Percentiles rank a stretch among this genome's conserved stretches.
phyloP scores from a whole-genome alignment of 2,329 filamentous ascomycete species.

The Paramyrothecium roridum region DNA sequence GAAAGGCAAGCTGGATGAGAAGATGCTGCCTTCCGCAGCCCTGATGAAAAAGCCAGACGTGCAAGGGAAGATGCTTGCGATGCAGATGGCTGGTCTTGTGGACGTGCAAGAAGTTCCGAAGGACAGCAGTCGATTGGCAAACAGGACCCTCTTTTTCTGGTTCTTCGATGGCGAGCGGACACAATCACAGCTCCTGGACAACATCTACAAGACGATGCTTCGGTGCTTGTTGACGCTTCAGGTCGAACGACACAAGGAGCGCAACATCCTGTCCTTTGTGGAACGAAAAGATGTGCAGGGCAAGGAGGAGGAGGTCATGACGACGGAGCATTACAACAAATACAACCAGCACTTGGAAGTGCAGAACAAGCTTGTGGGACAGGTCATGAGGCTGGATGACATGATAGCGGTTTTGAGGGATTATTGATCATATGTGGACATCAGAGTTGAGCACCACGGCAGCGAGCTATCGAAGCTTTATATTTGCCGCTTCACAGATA shows the following conservation, averaged over 20 bases:
- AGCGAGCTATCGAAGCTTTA: too few species aligned
- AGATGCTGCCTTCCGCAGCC: slow-evolving; percentile 74
- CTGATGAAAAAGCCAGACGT: slow-evolving; percentile 85
- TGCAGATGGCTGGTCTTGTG: slow-evolving; percentile 83
- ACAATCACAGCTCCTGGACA: slow-evolving; percentile 68
- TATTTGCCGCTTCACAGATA: too few species aligned
- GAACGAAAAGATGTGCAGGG: slow-evolving; percentile 84
- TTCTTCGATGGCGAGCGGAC: slow-evolving; percentile 80
- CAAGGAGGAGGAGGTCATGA: slow-evolving; percentile 77
- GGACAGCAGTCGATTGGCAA: slow-evolving; percentile 77
- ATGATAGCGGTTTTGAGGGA: slow-evolving; percentile 81
- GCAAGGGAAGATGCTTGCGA: slow-evolving; percentile 76
- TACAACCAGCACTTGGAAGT: slow-evolving; percentile 59
- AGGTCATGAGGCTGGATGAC: slow-evolving; percentile 79
- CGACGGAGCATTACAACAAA: slow-evolving; percentile 66
- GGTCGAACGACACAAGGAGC: slow-evolving; percentile 69
- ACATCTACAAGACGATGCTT: slow-evolving; percentile 86
- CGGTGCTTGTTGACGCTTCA: slow-evolving; percentile 77
- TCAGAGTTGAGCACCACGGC: too few species aligned
- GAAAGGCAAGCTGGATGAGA: slow-evolving; percentile 94
- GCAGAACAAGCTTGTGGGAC: slow-evolving; percentile 71
- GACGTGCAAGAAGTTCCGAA: slow-evolving; percentile 93
- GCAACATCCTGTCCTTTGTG: slow-evolving; percentile 73
- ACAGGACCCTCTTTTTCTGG: slow-evolving; percentile 86
- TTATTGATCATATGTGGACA: slow-evolving; percentile 40